phyloP scores from a whole-genome alignment of 2,329 filamentous ascomycete genomes.

The Trichoderma sp. region DNA sequence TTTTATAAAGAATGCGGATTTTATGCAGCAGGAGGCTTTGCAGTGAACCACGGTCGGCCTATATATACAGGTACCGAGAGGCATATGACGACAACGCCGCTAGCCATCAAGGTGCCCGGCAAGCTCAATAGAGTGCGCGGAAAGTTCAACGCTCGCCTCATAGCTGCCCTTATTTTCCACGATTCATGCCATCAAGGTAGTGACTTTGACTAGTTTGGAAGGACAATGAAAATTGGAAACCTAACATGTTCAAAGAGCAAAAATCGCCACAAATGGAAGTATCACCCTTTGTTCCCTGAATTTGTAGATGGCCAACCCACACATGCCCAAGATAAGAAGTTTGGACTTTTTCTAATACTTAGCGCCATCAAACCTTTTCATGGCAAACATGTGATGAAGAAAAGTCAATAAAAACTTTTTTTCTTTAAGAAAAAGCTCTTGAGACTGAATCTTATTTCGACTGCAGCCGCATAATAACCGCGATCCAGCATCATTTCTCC shows the following conservation, averaged over 20 bases:
- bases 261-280: neutral
- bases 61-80: neutral
- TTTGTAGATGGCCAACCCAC: no score
- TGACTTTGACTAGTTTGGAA: neutral
- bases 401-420: neutral
- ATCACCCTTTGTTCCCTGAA: neutral
- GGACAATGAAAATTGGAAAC: neutral
- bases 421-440: neutral
- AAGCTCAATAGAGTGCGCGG: neutral
- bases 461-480: neutral
- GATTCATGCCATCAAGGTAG: conserved; percentile 14
- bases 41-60: neutral
- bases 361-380: neutral
- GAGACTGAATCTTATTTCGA: neutral
- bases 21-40: neutral
- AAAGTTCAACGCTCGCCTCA: neutral
- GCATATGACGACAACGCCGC: neutral
- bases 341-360: neutral
- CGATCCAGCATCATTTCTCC: neutral
- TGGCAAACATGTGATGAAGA: neutral
- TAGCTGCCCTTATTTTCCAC: neutral
- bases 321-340: no score
- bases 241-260: neutral
- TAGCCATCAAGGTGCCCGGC: conserved; percentile 18
- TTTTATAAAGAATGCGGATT: neutral